Conservation (phyloP, 345 rosid species). For the Eucalyptus lansdowneana region DNA sequence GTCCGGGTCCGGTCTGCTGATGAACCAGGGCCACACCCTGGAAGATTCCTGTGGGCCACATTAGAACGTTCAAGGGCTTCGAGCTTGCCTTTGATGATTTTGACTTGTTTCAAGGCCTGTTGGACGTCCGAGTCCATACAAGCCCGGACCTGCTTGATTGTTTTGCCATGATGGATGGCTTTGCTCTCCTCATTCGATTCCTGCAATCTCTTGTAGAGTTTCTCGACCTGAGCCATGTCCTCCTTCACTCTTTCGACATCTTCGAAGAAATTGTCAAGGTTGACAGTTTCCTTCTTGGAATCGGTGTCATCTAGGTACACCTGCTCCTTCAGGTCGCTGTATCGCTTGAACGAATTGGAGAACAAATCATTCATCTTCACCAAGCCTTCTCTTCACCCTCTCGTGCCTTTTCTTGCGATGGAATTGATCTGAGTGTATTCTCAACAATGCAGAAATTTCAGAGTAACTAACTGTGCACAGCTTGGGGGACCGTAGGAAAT, state of each 20-base stretch:
- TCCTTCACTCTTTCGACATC: conserved; percentile 68
- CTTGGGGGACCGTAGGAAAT: not conserved
- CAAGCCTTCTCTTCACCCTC: not conserved
- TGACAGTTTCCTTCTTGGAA: conserved; percentile 42
- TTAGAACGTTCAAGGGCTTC: conserved; percentile 63
- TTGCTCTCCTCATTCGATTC: conserved; percentile 76
- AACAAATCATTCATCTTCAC: conserved; percentile 70
- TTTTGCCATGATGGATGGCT: conserved; percentile 43
- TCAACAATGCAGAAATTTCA: not conserved
- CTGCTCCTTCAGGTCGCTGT: conserved; percentile 59
- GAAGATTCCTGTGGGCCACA: conserved; percentile 34
- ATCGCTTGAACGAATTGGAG: conserved; percentile 68
- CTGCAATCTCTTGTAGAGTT: conserved; percentile 45
- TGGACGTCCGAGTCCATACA: conserved; percentile 53
- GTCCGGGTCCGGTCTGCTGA: conserved; percentile 75
- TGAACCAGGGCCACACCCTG: conserved; percentile 79
- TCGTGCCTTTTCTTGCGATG: not conserved
- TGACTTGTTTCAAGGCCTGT: conserved; percentile 56
- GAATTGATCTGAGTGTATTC: not conserved
- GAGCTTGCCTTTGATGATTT: conserved; percentile 54
- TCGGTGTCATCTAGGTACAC: conserved; percentile 45
- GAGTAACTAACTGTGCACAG: not conserved
- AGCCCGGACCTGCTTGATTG: conserved; percentile 43
- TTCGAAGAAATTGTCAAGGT: conserved; percentile 70
- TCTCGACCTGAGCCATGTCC: conserved; percentile 49